Conservation (phyloP, 2,329 filamentous ascomycete species). For the Talaromyces sp. region DNA sequence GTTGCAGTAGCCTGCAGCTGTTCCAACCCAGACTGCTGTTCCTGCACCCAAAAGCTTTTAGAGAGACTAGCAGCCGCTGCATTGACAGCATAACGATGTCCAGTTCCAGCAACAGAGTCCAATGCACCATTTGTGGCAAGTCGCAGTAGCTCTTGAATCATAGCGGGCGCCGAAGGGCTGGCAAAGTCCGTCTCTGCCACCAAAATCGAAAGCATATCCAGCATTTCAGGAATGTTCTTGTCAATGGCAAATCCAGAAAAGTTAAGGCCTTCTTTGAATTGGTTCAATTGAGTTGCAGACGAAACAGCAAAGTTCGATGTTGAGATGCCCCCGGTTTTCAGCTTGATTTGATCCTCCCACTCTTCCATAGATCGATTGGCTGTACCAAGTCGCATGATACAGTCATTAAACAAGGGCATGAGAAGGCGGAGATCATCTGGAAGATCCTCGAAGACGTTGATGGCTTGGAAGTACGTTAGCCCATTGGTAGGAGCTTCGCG, state of each 20-base stretch:
- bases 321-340: conserved; percentile 90
- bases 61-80: conserved; percentile 82
- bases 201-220: conserved; percentile 77
- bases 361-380: conserved; percentile 88
- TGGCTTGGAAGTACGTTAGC: conserved; percentile 89
- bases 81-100: conserved; percentile 82
- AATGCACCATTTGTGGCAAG: conserved; percentile 85
- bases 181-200: conserved; percentile 90
- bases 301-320: conserved; percentile 82
- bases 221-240: conserved; percentile 87
- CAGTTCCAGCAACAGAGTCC: conserved; percentile 87
- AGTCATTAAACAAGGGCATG: conserved; percentile 87
- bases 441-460: conserved; percentile 77
- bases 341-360: conserved; percentile 91
- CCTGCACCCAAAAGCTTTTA: conserved; percentile 69
- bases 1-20: conserved; percentile 84
- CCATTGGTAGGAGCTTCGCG: conserved; percentile 92
- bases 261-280: conserved; percentile 77
- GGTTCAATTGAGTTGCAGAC: conserved; percentile 70
- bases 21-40: conserved; percentile 87
- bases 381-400: conserved; percentile 90
- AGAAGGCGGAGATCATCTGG: conserved; percentile 82
- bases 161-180: conserved; percentile 74
- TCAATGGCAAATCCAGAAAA: conserved; percentile 88
- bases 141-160: conserved; percentile 84